phyloP scores from a whole-genome alignment of 352 stramenopile genomes.

The Globisporangium spinosum region DNA sequence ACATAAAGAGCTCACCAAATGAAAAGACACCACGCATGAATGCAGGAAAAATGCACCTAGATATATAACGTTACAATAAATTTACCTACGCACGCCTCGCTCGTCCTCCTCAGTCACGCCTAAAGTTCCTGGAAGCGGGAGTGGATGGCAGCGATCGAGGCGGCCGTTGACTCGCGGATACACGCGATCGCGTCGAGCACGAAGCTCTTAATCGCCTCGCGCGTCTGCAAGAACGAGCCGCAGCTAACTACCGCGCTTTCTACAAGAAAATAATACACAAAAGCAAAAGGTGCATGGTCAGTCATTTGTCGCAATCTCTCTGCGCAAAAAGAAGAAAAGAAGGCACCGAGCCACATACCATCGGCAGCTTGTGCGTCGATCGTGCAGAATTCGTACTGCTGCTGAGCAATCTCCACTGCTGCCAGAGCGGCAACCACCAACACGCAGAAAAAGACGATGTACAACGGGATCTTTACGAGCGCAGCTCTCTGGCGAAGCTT shows the following conservation, averaged over 20 bases:
- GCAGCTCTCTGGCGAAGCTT: constrained; percentile 5
- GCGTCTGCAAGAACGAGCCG: constrained; percentile 36
- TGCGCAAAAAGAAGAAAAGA: neutral
- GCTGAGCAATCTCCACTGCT: constrained; percentile 41
- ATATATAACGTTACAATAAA: constrained; percentile 22
- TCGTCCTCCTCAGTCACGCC: neutral
- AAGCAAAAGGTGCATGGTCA: neutral
- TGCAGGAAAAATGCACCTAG: constrained; percentile 4
- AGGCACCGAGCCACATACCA: constrained; percentile 26
- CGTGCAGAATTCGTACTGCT: constrained; percentile 46
- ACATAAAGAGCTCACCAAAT: neutral
- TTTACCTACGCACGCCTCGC: constrained; percentile 14
- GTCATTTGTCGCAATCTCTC: neutral
- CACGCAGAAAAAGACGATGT: constrained; percentile 33
- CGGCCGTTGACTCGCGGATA: constrained; percentile 24
- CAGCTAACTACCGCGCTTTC: constrained; percentile 32
- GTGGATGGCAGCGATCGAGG: constrained; percentile 5
- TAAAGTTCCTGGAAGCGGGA: constrained; percentile 19
- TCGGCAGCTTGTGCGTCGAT: constrained; percentile 29
- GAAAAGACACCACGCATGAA: neutral
- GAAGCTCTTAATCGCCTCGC: constrained; percentile 32
- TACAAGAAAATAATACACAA: neutral
- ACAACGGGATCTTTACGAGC: constrained; percentile 23
- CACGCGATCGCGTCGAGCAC: constrained; percentile 24
- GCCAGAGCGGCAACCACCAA: constrained; percentile 49